Evolutionary conservation across 441 rosid genomes (phyloP).

Genomic region (Mallotus repandus): DNA sequence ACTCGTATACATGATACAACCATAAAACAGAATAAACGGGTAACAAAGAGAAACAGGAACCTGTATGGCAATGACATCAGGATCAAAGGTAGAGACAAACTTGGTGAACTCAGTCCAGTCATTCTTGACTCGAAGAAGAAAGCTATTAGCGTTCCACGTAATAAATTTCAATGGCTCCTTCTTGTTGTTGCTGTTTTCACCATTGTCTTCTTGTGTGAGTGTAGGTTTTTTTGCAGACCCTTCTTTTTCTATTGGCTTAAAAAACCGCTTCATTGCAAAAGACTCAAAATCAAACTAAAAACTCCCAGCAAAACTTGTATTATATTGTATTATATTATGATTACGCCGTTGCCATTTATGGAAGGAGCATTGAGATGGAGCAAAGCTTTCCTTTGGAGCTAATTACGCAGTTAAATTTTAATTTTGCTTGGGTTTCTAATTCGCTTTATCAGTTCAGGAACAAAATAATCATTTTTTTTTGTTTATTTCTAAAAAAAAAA

Average conservation of each 20-base stretch:
- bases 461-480: no score
- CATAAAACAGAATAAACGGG: not conserved
- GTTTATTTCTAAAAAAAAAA: no score
- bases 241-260: slow-evolving; percentile 83
- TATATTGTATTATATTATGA: no score
- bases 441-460: no score
- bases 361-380: no score
- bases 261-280: slow-evolving; percentile 76
- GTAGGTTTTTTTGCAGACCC: slow-evolving; percentile 73
- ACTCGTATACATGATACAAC: slow-evolving; percentile 6
- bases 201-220: slow-evolving; percentile 33
- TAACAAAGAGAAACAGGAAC: slow-evolving; percentile 24
- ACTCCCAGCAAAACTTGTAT: not conserved
- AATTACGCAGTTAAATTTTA: no score
- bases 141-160: slow-evolving; percentile 97
- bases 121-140: slow-evolving; percentile 89
- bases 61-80: slow-evolving; percentile 90
- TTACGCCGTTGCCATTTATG: no score
- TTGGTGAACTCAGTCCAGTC: slow-evolving; percentile 82
- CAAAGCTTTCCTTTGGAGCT: no score
- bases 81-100: slow-evolving; percentile 62
- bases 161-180: slow-evolving; percentile 78
- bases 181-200: slow-evolving; percentile 31
- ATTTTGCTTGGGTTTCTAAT: no score
- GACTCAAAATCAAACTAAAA: not conserved